A percentile compares a stretch with the other conserved stretches of the same genome.
These are phyloP conservation scores for Citeromyces hawaiiensis DNA, from an alignment of 1,139 yeast species.

Conservation along the genomic window DNA sequence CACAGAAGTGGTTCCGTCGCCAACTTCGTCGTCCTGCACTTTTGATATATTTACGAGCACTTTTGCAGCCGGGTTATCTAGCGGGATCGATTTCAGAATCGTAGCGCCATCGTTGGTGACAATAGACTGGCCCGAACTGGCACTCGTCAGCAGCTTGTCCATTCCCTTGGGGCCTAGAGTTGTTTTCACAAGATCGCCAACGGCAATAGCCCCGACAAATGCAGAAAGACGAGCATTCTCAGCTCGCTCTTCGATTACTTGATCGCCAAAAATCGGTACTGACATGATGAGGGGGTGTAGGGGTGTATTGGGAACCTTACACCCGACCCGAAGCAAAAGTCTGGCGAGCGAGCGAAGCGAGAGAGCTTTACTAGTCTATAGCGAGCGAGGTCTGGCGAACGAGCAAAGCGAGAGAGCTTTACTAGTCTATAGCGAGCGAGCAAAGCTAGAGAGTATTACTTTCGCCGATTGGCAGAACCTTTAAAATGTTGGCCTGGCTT, in stretches of 20 bases:
- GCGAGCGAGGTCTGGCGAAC: no score
- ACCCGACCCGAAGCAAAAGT: background rate
- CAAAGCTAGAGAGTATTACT: no score
- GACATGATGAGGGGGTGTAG: conserved; percentile 23
- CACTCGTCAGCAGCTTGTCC: conserved; percentile 89
- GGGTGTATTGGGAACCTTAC: background rate
- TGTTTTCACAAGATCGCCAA: conserved; percentile 91
- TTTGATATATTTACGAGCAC: conserved; percentile 91
- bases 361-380: no score
- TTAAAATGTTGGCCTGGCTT: no score
- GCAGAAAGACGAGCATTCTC: conserved; percentile 97
- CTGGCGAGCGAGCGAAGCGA: no score
- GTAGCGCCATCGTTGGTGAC: conserved; percentile 99
- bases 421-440: no score
- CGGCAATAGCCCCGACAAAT: conserved; percentile 97
- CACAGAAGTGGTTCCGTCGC: conserved; percentile 99
- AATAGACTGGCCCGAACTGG: conserved; percentile 62
- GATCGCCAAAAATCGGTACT: conserved; percentile 92
- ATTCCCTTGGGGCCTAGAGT: conserved; percentile 97
- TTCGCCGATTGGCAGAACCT: no score
- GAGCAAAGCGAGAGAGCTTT: no score
- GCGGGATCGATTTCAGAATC: conserved; percentile 82
- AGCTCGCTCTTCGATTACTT: conserved; percentile 94
- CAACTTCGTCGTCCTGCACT: conserved; percentile 97
- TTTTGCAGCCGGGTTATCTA: conserved; percentile 97